A percentile compares a stretch with the other conserved stretches of the same genome.
Conservation (phyloP, 768 basidiomycete genomes). For the Tremella fuciformis region DNA sequence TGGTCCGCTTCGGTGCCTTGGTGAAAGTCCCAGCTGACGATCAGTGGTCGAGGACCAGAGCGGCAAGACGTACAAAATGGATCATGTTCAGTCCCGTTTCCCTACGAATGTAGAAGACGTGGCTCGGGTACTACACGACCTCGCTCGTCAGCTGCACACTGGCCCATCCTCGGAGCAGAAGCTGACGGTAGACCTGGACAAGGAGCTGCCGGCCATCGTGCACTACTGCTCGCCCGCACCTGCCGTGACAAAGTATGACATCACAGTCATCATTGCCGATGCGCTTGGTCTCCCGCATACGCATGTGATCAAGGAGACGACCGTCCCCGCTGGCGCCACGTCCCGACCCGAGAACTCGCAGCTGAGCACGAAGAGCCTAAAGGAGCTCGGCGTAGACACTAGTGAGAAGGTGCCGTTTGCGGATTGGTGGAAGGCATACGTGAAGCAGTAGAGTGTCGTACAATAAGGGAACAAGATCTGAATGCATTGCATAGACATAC, state of each 20-base stretch:
- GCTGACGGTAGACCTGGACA: constrained; percentile 51
- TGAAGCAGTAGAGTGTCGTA: not conserved
- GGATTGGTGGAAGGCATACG: constrained; percentile 68
- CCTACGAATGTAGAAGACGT: constrained; percentile 89
- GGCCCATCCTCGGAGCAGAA: not conserved
- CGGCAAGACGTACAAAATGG: constrained; percentile 89
- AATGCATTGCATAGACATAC: constrained; percentile 3
- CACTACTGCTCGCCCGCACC: constrained; percentile 77
- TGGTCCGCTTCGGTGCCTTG: constrained; percentile 35
- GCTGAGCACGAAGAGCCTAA: constrained; percentile 72
- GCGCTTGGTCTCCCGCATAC: constrained; percentile 62
- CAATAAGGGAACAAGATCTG: not conserved
- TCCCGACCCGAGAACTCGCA: constrained; percentile 76
- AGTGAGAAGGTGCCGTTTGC: constrained; percentile 65
- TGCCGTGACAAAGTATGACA: constrained; percentile 88
- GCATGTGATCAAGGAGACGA: constrained; percentile 63
- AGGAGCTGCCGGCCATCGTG: constrained; percentile 65
- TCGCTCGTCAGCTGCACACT: constrained; percentile 59
- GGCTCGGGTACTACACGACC: constrained; percentile 73
- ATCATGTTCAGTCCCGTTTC: constrained; percentile 86
- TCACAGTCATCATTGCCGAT: constrained; percentile 65
- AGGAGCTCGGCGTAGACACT: constrained; percentile 60
- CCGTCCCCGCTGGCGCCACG: constrained; percentile 60
- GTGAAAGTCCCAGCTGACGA: not conserved
- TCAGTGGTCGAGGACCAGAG: constrained; percentile 74